Percentiles rank a stretch among this genome's conserved stretches.
Conservation (phyloP, 192 early-diverging fungal species). For the Podila epigama region DNA sequence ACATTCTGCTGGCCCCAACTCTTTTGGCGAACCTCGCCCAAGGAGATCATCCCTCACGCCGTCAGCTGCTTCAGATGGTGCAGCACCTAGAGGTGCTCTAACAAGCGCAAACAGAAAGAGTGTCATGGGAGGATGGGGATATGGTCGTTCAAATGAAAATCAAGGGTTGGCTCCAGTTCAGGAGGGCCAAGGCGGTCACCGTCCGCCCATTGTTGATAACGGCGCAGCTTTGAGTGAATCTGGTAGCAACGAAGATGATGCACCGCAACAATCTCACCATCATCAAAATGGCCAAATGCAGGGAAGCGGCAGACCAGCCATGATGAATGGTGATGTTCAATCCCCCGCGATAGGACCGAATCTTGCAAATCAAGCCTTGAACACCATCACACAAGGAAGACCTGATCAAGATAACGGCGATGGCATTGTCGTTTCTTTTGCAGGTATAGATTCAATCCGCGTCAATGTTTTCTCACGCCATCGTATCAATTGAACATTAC, state of each 20-base stretch:
- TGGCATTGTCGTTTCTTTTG: constrained; percentile 65
- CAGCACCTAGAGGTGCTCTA: constrained; percentile 2
- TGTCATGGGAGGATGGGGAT: constrained; percentile 24
- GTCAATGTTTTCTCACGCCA: not conserved
- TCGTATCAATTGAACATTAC: not conserved
- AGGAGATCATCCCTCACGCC: constrained; percentile 17
- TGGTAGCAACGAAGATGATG: constrained; percentile 27
- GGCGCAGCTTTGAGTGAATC: constrained; percentile 12
- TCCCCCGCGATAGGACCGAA: too few species aligned
- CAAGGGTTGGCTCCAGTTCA: constrained; percentile 39
- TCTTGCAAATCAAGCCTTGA: too few species aligned
- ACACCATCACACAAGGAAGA: constrained; percentile 31
- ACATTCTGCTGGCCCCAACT: constrained; percentile 13
- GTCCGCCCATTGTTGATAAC: constrained; percentile 14
- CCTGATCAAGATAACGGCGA: constrained; percentile 59
- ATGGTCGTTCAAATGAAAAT: constrained; percentile 9
- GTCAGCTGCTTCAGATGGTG: constrained; percentile 13
- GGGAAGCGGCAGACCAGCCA: constrained; percentile 13
- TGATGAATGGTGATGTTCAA: constrained; percentile 10
- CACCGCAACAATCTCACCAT: not conserved
- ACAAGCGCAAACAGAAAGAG: constrained; percentile 20
- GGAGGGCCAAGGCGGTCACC: constrained; percentile 8
- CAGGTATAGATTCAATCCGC: constrained; percentile 36
- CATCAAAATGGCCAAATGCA: not conserved
- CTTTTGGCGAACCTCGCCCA: constrained; percentile 2